Conservation (phyloP, 2,329 filamentous ascomycete species). For the Colletotrichum zoysiae region DNA sequence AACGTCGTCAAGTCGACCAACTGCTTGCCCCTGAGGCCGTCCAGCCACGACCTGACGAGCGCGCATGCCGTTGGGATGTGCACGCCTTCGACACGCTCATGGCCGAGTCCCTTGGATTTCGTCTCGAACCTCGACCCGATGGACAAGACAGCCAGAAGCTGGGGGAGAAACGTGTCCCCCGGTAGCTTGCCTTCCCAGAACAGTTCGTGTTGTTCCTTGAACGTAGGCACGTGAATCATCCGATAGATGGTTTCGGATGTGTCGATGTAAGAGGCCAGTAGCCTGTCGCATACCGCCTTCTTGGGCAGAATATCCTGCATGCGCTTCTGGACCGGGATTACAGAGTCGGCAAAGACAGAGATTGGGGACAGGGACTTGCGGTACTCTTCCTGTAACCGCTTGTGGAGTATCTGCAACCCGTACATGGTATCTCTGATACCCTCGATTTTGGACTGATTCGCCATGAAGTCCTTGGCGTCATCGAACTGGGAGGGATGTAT, state of each 20-base stretch:
- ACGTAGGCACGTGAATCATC: conserved; percentile 65
- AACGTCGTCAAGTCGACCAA: conserved; percentile 65
- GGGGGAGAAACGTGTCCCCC: conserved; percentile 65
- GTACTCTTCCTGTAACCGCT: conserved; percentile 61
- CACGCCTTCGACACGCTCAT: conserved; percentile 65
- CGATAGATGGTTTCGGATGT: conserved; percentile 67
- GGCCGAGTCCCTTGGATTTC: conserved; percentile 62
- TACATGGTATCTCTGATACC: conserved; percentile 58
- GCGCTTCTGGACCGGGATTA: conserved; percentile 68
- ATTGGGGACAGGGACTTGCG: conserved; percentile 63
- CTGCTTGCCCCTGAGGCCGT: conserved; percentile 64
- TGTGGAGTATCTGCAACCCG: conserved; percentile 62
- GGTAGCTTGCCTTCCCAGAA: conserved; percentile 65
- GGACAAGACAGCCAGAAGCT: conserved; percentile 65
- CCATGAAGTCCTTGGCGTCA: conserved; percentile 65
- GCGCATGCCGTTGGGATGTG: conserved; percentile 69
- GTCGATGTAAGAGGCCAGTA: conserved; percentile 63
- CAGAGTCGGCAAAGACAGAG: conserved; percentile 69
- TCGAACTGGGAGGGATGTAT: conserved; percentile 57
- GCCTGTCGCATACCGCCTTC: conserved; percentile 63
- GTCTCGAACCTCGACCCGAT: conserved; percentile 67
- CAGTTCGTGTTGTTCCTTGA: conserved; percentile 62
- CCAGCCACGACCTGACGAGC: conserved; percentile 66
- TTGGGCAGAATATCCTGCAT: conserved; percentile 69
- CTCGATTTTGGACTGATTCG: conserved; percentile 55